Base-by-base conservation (phyloP, 148 eudicot species). In the Rhododendron mucronatum region DNA sequence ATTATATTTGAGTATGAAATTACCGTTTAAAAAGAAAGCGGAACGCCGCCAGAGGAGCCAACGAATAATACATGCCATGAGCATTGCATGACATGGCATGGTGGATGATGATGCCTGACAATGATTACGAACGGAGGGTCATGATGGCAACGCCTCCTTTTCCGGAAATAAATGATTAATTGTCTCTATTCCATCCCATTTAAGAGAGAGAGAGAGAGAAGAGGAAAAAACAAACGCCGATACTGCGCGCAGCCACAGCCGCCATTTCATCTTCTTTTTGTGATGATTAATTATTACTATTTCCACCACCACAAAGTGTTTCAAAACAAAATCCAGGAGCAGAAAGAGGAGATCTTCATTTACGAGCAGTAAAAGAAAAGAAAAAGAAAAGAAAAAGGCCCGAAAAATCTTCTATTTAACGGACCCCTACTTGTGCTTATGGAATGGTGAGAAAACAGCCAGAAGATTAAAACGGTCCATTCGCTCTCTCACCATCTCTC, bases 171-270 rank as follows among this genome's bases (percentile, higher is more conserved):
- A 83, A 83, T 83, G 78, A 83, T 63, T 65, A 83, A 83, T 51
- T 37, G 45, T 26, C 35, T 71, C 16, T 16, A 47, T 9, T 47
- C 50, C 50, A 47, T 16, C 61, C 23, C 23, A 71, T 30, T 71
- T 71, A 71, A 13, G 41, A 30, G 74, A 67, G 69, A 23, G 26
- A 45, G 55, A 26, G 53, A n/a, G 35, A 30, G 45, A 47, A 30
- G 82, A 26, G 37, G 2, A 33, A 69, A 20, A 35, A 16, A 69
- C 59, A 47, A 47, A 47, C 50, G 50, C 23, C 75, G 45, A 26
- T 73, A 44, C 55, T 63, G 77, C 20, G 83, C 82, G 82, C 83
- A 84, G 85, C 85, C 78, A 84, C 18, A 84, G 85, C 85, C 85
- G 85, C 85, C 85, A 71, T 71, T 84, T 84, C 45, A 48, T 26